phyloP scores from a whole-genome alignment of 306 rosid species.

The Lupinus albus region DNA sequence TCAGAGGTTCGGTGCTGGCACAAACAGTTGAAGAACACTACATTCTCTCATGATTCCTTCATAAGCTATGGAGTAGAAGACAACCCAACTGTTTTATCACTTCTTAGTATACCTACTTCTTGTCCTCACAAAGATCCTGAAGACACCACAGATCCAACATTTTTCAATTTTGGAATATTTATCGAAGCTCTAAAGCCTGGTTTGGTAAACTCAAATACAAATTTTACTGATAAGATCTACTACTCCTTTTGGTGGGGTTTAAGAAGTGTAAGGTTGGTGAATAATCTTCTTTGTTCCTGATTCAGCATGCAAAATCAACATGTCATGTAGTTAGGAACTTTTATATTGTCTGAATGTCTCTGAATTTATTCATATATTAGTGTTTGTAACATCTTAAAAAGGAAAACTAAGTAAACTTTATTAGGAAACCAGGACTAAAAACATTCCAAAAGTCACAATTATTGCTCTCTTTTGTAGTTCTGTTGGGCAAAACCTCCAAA shows the following conservation, averaged over 20 bases:
- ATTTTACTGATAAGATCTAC: slow-evolving; percentile 60
- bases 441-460: background rate
- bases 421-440: background rate
- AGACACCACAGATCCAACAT: slow-evolving; percentile 8
- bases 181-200: slow-evolving; percentile 54
- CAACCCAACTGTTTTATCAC: rapidly evolving
- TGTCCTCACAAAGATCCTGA: slow-evolving; percentile 52
- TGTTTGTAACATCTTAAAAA: background rate
- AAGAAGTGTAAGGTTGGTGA: slow-evolving; percentile 67
- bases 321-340: slow-evolving; percentile 18
- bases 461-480: slow-evolving; percentile 55
- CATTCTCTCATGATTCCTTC: background rate
- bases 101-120: slow-evolving; percentile 9
- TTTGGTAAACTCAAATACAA: slow-evolving; percentile 40
- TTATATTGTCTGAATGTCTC: background rate
- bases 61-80: slow-evolving; percentile 40
- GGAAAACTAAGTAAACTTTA: background rate
- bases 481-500: slow-evolving; percentile 71
- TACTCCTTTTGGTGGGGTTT: slow-evolving; percentile 98
- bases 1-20: slow-evolving; percentile 68
- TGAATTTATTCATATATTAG: background rate
- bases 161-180: slow-evolving; percentile 72
- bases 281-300: slow-evolving; percentile 22
- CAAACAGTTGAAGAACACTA: background rate
- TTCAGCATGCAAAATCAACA: slow-evolving; percentile 17